Evolutionary conservation across 2,329 filamentous ascomycete species (phyloP).

Genomic region (Cytospora mali): DNA sequence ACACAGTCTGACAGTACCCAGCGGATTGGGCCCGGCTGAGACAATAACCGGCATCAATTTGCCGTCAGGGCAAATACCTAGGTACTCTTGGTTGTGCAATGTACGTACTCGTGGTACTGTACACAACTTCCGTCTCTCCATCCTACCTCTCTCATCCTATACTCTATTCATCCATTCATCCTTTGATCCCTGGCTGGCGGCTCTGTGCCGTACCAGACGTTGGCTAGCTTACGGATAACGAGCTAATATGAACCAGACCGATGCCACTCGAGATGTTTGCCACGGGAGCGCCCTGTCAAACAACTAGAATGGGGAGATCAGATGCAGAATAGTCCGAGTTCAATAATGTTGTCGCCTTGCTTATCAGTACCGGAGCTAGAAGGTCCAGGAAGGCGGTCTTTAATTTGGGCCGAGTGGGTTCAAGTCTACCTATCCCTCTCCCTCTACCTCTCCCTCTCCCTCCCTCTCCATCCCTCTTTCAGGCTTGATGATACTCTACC

Average conservation of each 20-base stretch:
- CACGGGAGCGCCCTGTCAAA: not conserved
- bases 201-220: not conserved
- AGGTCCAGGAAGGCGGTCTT: conserved; percentile 22
- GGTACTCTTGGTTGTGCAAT: conserved; percentile 11
- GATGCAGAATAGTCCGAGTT: conserved; percentile 7
- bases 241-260: not conserved
- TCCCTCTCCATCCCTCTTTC: not conserved
- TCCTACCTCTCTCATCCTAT: not conserved
- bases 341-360: not conserved
- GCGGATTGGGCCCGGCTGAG: conserved; percentile 28
- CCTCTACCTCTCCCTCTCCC: conserved; percentile 2
- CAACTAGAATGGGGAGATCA: conserved; percentile 4
- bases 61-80: not conserved
- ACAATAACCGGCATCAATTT: conserved; percentile 15
- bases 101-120: not conserved
- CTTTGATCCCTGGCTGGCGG: not conserved
- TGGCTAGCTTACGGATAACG: not conserved
- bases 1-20: conserved; percentile 23
- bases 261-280: not conserved
- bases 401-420: conserved; percentile 6
- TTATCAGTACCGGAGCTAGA: conserved; percentile 21
- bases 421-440: not conserved
- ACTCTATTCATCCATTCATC: not conserved
- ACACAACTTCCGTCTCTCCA: not conserved
- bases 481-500: not conserved